Evolutionary conservation across 2,329 filamentous ascomycete species (phyloP), one percentile per base, ranked within the genome.

Genomic region (Aspergillus niger): DNA sequence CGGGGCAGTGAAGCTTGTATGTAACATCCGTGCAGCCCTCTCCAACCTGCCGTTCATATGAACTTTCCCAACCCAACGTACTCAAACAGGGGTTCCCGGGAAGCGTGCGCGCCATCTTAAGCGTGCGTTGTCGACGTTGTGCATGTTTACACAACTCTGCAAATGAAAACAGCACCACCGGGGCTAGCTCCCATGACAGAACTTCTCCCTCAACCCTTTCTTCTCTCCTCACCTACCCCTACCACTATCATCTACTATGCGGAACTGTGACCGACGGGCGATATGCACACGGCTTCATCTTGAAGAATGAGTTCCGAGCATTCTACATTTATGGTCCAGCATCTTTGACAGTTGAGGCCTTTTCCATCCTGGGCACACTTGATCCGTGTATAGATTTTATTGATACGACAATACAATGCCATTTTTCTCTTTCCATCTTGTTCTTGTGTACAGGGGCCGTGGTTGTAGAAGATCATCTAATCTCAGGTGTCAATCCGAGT

Each of bases 1-100:
- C 11, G 43, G 55, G 63, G 39, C 55, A 64, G 36, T 44, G 13
- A 44, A 60, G 55, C 30, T 41, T 59, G 38, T 8, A 11, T 44
- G 22, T 39, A 36, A 15, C 26, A 36, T 13, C 24, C 39, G 39
- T n/a, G 26, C 8, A 55, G 53, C 39, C 22, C 7, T 30, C 26
- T 15, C 11, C 24, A 17, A 30, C 38, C 36, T 22, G 20, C 10
- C 26, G 32, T 49, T 2, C 26, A 47, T 49, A 26, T 30, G 20
- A 17, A 22, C 20, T 3, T 8, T 44, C 41, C 4, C 24, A 22
- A 5, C 41, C 13, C 20, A 13, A 20, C 10, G 5, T 20, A 44
- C 4, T 24, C 8, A 44, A 44, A 24, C 6, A 44, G 41, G 41
- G 41, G 20, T 6, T 22, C 5, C 10, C 22, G 5, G 17, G 3